These are phyloP conservation scores for barrel medic (Medicago truncatula) DNA, from an alignment of 306 rosid genomes.

Conservation along the genomic window DNA sequence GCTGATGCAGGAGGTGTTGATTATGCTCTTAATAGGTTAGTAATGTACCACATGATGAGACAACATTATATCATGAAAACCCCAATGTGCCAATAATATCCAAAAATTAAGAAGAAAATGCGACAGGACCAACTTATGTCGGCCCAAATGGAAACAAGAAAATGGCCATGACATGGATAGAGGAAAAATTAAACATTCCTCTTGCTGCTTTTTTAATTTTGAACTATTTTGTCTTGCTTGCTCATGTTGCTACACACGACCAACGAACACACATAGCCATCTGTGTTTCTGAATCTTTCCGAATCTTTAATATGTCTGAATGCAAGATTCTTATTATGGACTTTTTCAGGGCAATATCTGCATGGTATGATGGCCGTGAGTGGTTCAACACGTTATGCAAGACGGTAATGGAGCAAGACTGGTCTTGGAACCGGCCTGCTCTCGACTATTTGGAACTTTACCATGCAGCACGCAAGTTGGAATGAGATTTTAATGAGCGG, in stretches of 20 bases:
- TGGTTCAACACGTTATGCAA: conserved; percentile 89
- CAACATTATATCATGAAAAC: conserved; percentile 19
- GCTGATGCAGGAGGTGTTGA: conserved; percentile 89
- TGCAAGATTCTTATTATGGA: conserved; percentile 25
- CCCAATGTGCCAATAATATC: conserved; percentile 14
- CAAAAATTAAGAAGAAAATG: background rate
- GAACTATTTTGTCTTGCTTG: conserved; percentile 29
- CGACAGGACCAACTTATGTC: background rate
- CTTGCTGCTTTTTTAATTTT: background rate
- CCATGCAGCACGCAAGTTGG: conserved; percentile 79
- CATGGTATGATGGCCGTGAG: conserved; percentile 79
- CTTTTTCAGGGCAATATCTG: conserved; percentile 80
- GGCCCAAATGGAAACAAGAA: too few species aligned
- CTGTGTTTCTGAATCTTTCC: background rate
- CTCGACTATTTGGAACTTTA: conserved; percentile 95
- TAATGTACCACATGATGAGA: conserved; percentile 17
- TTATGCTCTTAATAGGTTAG: conserved; percentile 91
- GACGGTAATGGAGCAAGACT: conserved; percentile 95
- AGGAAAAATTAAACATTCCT: background rate
- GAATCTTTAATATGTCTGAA: background rate
- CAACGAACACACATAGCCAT: background rate
- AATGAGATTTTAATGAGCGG: conserved; percentile 32
- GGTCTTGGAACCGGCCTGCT: conserved; percentile 99
- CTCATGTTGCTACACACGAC: background rate
- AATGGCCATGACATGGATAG: background rate